Evolutionary conservation across 106 monocot genomes (phyloP), one percentile per base, ranked within the genome.

Genomic region (Allium fistulosum): DNA sequence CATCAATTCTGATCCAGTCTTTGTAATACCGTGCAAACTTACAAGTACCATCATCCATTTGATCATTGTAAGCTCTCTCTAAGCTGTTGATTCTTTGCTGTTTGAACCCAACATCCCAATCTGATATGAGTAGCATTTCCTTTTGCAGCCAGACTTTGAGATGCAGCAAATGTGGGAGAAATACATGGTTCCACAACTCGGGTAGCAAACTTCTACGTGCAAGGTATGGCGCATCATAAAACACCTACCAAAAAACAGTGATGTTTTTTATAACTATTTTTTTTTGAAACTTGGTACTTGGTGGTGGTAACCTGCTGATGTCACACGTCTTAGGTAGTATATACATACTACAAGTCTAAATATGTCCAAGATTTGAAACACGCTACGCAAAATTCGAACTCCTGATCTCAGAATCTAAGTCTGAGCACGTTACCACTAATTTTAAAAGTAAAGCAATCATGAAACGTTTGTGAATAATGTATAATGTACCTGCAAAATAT

Each of bases 151-250:
- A 93, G 2, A 88, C 72, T 58, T 86, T 82, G 51, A 93, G 83
- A 45, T 88, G 92, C 55, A 93, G 68, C 56, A 93, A 67, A 61
- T 88, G 92, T 14, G 92, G 92, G 48, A 88, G 79, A 66, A 93
- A 83, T 72, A 93, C 80, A 17, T 77, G 80, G 49, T 88, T 82
- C 92, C 92, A 93, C 17, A 93, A 74, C 48, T 93, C 83, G 7
- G 83, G 85, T 2, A 93, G 74, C 11, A 93, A 72, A 64, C 52
- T 83, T 49, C 53, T 82, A 48, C 92, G 56, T 5, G 88, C 88
- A 11, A 93, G 74, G 59, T 56, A 79, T 0, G 92, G 92, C 14
- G 85, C 70, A 51, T 88, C 80, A 46, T 51, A 62, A 74, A 93
- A 93, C 66, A 85, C 78, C 69, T 93, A 76, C 17, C 85, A 71